Base-by-base conservation (phyloP, 2,329 filamentous ascomycete genomes). In the Penicillium concentricum region DNA sequence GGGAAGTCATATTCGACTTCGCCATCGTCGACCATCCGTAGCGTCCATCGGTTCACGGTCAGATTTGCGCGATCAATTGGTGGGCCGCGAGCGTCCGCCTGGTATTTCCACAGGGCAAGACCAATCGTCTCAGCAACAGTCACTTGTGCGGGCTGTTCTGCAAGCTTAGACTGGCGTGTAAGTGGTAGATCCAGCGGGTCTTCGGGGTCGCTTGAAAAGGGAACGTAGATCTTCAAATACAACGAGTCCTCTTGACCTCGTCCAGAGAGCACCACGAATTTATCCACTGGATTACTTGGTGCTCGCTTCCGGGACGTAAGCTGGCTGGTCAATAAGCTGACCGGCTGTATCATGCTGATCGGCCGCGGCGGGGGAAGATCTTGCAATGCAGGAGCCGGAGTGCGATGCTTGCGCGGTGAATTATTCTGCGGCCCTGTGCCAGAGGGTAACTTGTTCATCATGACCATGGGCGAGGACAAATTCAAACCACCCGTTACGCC, bases 1-100 rank as follows among this genome's bases (percentile, higher is more conserved):
- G 85, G 84, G 60, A 88, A 88, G 65, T 88, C 85, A 64, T 83
- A 85, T 57, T 88, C 85, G 3, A 88, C 82, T 65, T 88, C 85
- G 6, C 83, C 85, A 63, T 87, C 85, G 62, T 88, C 85, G 9
- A 87, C 84, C 81, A 88, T 87, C n/a, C 85, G 79, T 51, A 88
- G 72, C 26, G 84, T 82, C 85, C 85, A 88, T 57, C 79, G 77
- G 62, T 87, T 87, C 57, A 87, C 82, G 53, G 82, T 84, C 52
- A 81, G 72, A 60, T 85, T 83, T 26, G 78, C 76, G 2, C 72
- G 72, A 7, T 78, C 73, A 10, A 87, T 73, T 1, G 78, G 61
- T 9, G 85, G 85, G 55, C 84, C 77, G 12, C 81, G 72, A 7
- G 78, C 77, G 62, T 87, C 83, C 65, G 87, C 83, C 16, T 79